Base-by-base conservation (phyloP, 192 early-diverging fungal genomes). In the Dimargaris verticillata region DNA sequence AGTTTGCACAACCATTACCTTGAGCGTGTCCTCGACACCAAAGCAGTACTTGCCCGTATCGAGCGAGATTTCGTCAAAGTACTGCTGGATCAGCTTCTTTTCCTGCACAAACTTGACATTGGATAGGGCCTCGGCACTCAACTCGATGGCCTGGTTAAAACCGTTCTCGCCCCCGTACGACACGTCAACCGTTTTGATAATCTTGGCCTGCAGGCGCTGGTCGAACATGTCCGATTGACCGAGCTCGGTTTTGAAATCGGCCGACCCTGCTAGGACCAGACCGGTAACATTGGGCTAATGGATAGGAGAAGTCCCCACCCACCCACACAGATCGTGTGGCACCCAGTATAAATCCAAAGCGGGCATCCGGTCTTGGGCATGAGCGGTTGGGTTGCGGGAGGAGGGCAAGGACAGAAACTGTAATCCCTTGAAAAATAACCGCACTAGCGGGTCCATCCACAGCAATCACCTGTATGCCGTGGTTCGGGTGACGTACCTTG, bases 31-130 rank as follows among this genome's bases (percentile, higher is more conserved):
- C 2, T 89, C 87, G 43, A 97, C 81, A 66, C 96, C 96, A 68
- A 89, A 97, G 71, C 88, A 91, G 75, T 86, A 87, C 74, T 92
- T 93, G 64, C 95, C 95, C 59, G 92, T 91, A 66, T 99, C 94
- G 66, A 82, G 83, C 45, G 92, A 91, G 70, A 99, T 96, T 67
- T 95, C 91, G 70, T 92, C 89, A 77, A 99, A 99, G 81, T 92
- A 97, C 70, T 86, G 81, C 57, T 80, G 77, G 66, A 99, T 93
- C 44, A 99, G 82, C 70, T 92, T 89, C 80, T 97, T 95, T 78
- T 99, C 96, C 75, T 97, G 94, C 54, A 99, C 85, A 65, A 99
- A 93, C 79, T 99, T 97, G 72, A 97, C 92, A 69, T 97, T 97
- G 67, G 85, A 77, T 33, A 99, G 78, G 29, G 87, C 78, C 71